Base-by-base conservation (phyloP, 108 stramenopile species). In the Skeletonema grethae region DNA sequence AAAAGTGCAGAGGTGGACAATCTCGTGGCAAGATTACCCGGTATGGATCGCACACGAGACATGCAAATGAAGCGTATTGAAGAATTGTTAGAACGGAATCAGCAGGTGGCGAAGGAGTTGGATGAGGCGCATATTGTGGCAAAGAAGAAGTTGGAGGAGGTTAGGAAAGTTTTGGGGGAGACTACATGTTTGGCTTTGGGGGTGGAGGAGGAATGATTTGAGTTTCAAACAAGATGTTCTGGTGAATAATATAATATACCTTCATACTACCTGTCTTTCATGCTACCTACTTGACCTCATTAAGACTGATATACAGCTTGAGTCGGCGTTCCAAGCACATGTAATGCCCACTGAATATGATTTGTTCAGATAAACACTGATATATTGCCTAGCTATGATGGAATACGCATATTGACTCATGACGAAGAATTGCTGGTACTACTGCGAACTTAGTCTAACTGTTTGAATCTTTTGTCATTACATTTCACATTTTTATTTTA, bases 1-100 rank as follows among this genome's bases (percentile, higher is more conserved):
- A 93, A 88, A 67, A 90, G 89, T 68, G 73, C 65, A n/a, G 72
- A 82, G 38, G 87, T 95, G 46, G 85, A 95, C 70, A 70, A 82
- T 13, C 82, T 84, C 8, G 92, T 95, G 29, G 66, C 83, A 18
- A 64, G 30, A 11, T 64, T 95, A 48, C 88, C 91, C 0, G 90
- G 94, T 0, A 91, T 92, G 91, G 36, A 81, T 35, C 81, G 92
- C 31, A 95, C 90, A 25, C 69, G 77, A 50, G 60, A 77, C 12
- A 74, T 87, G 73, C 94, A 95, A 73, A 82, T 91, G 85, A 70
- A 75, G 15, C 67, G 73, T 7, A 93, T 95, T 57, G 75, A 82
- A 48, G 79, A 88, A 24, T 67, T 95, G 67, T 60, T 95, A 4
- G 55, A 76, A 46, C 55, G 77, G 55, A 91, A 93, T 82, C 75